Evolutionary conservation across 768 basidiomycete genomes (phyloP).

Genomic region (Mycena epipterygia): DNA sequence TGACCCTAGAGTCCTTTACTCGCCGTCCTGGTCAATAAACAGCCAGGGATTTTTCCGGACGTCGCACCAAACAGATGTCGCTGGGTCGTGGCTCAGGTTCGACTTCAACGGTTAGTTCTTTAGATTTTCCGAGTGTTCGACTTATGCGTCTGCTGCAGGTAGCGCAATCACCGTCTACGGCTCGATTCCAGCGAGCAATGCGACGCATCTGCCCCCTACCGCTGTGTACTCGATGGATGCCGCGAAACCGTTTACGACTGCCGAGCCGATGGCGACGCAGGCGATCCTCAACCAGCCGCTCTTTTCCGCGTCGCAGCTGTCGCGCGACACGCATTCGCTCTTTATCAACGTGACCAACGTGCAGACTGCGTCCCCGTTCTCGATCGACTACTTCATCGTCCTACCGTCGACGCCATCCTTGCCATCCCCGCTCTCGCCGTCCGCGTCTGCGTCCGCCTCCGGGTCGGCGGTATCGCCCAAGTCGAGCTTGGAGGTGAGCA

Average conservation of each 20-base stretch:
- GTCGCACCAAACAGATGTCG: conserved; percentile 50
- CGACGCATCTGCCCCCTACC: conserved; percentile 49
- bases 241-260: conserved; percentile 47
- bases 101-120: conserved; percentile 53
- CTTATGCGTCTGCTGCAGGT: conserved; percentile 44
- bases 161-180: conserved; percentile 62
- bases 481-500: not conserved
- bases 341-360: conserved; percentile 52
- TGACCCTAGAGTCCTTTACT: conserved; percentile 52
- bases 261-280: conserved; percentile 50
- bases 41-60: conserved; percentile 43
- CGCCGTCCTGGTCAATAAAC: conserved; percentile 52
- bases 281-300: conserved; percentile 57
- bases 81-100: conserved; percentile 50
- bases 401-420: conserved; percentile 44
- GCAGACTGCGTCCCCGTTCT: conserved; percentile 52
- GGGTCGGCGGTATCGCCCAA: not conserved
- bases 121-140: not conserved
- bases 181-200: conserved; percentile 57
- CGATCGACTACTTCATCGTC: conserved; percentile 56
- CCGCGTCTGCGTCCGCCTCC: conserved; percentile 16
- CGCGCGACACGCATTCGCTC: conserved; percentile 51
- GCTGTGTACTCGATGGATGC: conserved; percentile 57
- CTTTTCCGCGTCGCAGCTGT: conserved; percentile 50
- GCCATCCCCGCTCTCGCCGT: too few relatives aligned